Conservation (phyloP, 2,329 filamentous ascomycete genomes). For the Cadophora luteo-olivacea region DNA sequence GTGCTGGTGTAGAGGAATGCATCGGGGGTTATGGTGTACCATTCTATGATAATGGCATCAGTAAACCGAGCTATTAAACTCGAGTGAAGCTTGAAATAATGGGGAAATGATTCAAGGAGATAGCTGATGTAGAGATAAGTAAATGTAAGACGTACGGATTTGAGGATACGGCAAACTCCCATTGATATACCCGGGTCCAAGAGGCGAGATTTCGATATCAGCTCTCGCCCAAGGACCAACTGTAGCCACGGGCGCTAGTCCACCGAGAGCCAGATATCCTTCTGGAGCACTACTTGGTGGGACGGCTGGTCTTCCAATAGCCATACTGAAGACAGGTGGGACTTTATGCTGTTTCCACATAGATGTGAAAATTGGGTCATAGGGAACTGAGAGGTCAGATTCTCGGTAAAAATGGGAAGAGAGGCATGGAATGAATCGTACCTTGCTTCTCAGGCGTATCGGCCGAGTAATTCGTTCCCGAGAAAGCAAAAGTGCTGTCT, state of each 20-base stretch:
- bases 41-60: slow-evolving; percentile 11
- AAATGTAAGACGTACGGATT: slow-evolving; percentile 2
- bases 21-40: slow-evolving; percentile 29
- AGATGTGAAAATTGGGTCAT: slow-evolving; percentile 57
- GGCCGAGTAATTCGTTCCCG: slow-evolving; percentile 17
- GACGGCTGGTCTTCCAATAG: slow-evolving; percentile 46
- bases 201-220: slow-evolving; percentile 27
- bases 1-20: slow-evolving; percentile 23
- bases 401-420: not conserved
- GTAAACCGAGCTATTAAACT: not conserved
- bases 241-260: slow-evolving; percentile 51
- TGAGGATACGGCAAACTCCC: slow-evolving; percentile 21
- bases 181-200: slow-evolving; percentile 19
- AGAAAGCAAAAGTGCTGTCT: slow-evolving; percentile 23
- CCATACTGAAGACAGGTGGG: slow-evolving; percentile 55
- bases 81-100: no score
- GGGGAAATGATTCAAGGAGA: no score
- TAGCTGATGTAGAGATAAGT: no score
- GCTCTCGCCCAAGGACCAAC: slow-evolving; percentile 23
- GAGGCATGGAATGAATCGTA: not conserved
- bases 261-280: slow-evolving; percentile 56
- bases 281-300: slow-evolving; percentile 37
- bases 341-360: slow-evolving; percentile 53
- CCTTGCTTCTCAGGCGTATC: slow-evolving; percentile 1
- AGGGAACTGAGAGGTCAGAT: slow-evolving; percentile 41